These are phyloP conservation scores for Mortierella sp. DNA, from an alignment of 371 early-diverging fungal genomes.

Conservation along the genomic window DNA sequence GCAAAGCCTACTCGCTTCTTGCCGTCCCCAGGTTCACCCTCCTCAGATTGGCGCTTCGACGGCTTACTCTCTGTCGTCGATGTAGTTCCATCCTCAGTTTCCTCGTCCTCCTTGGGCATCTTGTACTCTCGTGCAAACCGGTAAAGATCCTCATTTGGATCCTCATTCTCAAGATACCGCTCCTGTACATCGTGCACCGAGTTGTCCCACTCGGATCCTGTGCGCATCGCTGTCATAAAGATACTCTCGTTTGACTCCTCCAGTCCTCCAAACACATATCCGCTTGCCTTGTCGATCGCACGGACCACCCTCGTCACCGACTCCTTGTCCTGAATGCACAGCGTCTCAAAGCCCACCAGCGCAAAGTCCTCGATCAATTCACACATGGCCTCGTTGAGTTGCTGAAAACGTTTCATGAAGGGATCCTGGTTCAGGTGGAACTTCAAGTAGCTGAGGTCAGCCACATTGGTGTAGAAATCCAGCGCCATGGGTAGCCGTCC, in stretches of 20 bases:
- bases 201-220: constrained; percentile 62
- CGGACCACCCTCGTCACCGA: constrained; percentile 83
- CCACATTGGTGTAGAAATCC: constrained; percentile 95
- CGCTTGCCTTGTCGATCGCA: constrained; percentile 93
- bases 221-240: constrained; percentile 73
- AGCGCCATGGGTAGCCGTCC: constrained; percentile 85
- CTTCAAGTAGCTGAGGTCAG: constrained; percentile 88
- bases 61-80: background rate
- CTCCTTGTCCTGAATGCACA: constrained; percentile 89
- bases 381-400: constrained; percentile 87
- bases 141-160: constrained; percentile 38
- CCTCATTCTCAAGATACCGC: constrained; percentile 64
- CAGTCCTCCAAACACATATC: constrained; percentile 90
- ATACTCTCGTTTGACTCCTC: constrained; percentile 86
- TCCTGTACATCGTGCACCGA: constrained; percentile 76
- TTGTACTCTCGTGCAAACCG: constrained; percentile 52
- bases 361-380: constrained; percentile 93
- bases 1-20: constrained; percentile 35
- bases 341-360: constrained; percentile 91
- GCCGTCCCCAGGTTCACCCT: background rate
- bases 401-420: constrained; percentile 75
- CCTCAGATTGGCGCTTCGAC: background rate
- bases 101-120: constrained; percentile 18
- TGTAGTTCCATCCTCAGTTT: background rate
- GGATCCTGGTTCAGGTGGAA: constrained; percentile 80